Percentiles rank a stretch among this genome's conserved stretches.
phyloP scores from a whole-genome alignment of 192 early-diverging fungal species.

The Kickxella alabastrina region DNA sequence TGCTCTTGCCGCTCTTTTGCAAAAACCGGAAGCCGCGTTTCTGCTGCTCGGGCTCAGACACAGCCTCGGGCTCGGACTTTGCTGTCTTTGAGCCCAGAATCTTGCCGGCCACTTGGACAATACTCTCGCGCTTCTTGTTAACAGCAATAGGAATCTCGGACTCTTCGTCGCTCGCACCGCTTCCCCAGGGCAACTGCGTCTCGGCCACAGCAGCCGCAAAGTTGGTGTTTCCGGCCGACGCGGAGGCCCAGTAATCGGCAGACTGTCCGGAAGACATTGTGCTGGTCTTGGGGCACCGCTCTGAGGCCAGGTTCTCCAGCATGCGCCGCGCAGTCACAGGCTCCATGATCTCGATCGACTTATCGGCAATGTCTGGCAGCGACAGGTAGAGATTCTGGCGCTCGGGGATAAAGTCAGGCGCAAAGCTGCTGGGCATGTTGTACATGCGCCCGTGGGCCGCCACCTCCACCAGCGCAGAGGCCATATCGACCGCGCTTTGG shows the following conservation, averaged over 20 bases:
- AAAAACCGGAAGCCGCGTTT: slow-evolving; percentile 47
- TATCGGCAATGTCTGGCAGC: slow-evolving; percentile 35
- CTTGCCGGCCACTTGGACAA: no score
- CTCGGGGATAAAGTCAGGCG: slow-evolving; percentile 38
- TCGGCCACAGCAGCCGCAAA: slow-evolving; percentile 1
- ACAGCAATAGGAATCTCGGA: slow-evolving; percentile 1
- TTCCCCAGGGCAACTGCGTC: slow-evolving; percentile 42
- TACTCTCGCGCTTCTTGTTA: slow-evolving; percentile 2
- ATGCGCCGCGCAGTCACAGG: slow-evolving; percentile 53
- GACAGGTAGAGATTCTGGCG: slow-evolving; percentile 34
- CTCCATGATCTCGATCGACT: slow-evolving; percentile 55
- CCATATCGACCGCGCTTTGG: slow-evolving; percentile 46
- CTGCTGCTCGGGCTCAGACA: slow-evolving; percentile 33
- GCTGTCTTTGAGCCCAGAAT: slow-evolving; percentile 1
- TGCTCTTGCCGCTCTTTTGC: slow-evolving; percentile 42
- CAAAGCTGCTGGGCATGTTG: slow-evolving; percentile 28
- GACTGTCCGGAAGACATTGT: slow-evolving; percentile 10
- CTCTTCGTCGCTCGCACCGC: slow-evolving; percentile 40
- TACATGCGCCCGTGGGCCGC: slow-evolving; percentile 26
- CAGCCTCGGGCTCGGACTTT: slow-evolving; percentile 5
- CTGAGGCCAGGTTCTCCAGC: slow-evolving; percentile 47
- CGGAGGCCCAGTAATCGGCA: slow-evolving; percentile 33
- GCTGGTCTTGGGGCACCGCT: slow-evolving; percentile 28
- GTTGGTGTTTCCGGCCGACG: slow-evolving; percentile 26
- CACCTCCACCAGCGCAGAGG: slow-evolving; percentile 34